Base-by-base conservation (phyloP, 2,329 filamentous ascomycete species). In the Diaporthe citri region DNA sequence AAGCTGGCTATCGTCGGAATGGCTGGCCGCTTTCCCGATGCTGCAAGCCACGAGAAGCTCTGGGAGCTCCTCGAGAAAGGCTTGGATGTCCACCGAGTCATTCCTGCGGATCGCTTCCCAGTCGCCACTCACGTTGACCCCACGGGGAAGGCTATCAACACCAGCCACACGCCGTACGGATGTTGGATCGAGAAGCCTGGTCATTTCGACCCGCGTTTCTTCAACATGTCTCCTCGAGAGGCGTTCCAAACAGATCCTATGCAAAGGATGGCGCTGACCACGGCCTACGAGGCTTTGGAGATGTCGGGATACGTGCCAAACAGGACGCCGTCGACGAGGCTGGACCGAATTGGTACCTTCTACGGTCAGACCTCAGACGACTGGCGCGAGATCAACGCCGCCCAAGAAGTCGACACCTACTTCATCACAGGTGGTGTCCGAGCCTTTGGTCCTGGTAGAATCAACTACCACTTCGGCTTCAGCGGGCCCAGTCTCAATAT, bases 1-100 rank as follows among this genome's bases (percentile, higher is more conserved):
- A 96, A 95, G 83, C 90, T 97, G 77, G 95, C 95, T 74, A 95
- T 97, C 77, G 93, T 97, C 46, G 95, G 95, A 71, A 94, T 95
- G 90, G 90, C 94, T 60, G 93, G 94, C 69, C 90, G 94, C 69
- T 95, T 95, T 82, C 94, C 94, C 2, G 92, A 93, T 78, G 92
- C 93, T 67, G 92, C 91, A 22, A 93, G 88, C 79, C 89, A 91
- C 76, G 92, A 95, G 75, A 90, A 90, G 73, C 90, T 96, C 41
- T 96, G 94, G 94, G 91, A 94, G 75, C 86, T 95, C 5, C 87
- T 96, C 28, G 90, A 92, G 81, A 92, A 93, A 82, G 94, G 94
- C 17, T 88, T 95, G 10, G 93, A 95, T 82, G 93, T 95, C 43
- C 93, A 95, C 81, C 88, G 90, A 76, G 88, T 88, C 76, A 87